Percentiles rank a stretch among this genome's conserved stretches.
Evolutionary conservation across 2,329 filamentous ascomycete species (phyloP).

Genomic region (Monilinia fructigena): DNA sequence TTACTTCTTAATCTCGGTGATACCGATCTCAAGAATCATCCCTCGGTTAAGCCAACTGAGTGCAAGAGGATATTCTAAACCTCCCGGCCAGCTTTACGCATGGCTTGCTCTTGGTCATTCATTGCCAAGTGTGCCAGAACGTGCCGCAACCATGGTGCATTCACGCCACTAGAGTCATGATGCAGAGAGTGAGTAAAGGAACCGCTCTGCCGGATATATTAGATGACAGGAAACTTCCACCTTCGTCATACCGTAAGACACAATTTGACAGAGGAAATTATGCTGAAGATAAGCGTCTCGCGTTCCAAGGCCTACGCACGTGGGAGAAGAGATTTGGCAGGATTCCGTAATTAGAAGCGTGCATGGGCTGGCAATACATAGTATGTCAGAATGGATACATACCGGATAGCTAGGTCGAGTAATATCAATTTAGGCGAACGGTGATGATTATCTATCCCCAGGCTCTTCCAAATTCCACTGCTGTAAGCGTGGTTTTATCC

Average conservation of each 20-base stretch:
- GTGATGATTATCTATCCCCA: background rate
- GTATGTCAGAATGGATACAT: background rate
- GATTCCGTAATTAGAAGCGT: background rate
- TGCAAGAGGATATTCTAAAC: background rate
- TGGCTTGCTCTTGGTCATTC: slow-evolving; percentile 17
- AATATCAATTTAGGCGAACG: background rate
- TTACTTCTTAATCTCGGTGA: slow-evolving; percentile 3
- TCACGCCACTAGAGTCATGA: slow-evolving; percentile 7
- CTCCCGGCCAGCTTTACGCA: background rate
- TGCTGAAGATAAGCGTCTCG: slow-evolving; percentile 5
- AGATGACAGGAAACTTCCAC: too few relatives aligned
- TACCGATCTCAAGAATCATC: background rate
- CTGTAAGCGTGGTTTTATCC: background rate
- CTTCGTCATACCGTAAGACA: background rate
- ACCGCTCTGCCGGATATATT: background rate
- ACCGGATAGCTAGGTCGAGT: background rate
- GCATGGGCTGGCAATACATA: background rate
- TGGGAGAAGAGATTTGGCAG: background rate
- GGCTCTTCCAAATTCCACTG: background rate
- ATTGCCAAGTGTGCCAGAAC: slow-evolving; percentile 25
- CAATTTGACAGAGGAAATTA: background rate
- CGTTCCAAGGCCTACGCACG: background rate
- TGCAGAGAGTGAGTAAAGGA: background rate
- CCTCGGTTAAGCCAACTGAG: background rate
- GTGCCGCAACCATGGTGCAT: slow-evolving; percentile 10